These are phyloP conservation scores for Phialemoniopsis sp. DNA, from an alignment of 2,329 filamentous ascomycete genomes.

Conservation along the genomic window DNA sequence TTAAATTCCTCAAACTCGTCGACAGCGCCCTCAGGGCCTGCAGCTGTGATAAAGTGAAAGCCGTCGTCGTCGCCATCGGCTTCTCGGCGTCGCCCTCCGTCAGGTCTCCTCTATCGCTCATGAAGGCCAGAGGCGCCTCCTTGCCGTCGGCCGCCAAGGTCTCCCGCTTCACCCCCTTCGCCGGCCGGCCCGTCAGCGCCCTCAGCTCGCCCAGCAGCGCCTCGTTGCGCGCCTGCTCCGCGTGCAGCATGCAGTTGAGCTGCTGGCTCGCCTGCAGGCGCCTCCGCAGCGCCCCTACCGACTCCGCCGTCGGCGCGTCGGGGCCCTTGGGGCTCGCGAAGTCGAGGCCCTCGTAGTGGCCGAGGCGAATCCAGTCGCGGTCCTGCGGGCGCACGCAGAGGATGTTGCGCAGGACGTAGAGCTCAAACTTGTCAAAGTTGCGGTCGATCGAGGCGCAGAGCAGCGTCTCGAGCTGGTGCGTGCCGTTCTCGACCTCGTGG, in stretches of 20 bases:
- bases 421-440: constrained; percentile 82
- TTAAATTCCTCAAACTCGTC: constrained; percentile 55
- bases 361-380: constrained; percentile 73
- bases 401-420: constrained; percentile 87
- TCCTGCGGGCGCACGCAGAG: constrained; percentile 66
- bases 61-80: constrained; percentile 65
- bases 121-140: constrained; percentile 47
- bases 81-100: constrained; percentile 44
- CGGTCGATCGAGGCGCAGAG: constrained; percentile 78
- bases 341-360: constrained; percentile 74
- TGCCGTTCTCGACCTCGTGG: constrained; percentile 81
- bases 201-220: constrained; percentile 63
- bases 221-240: constrained; percentile 70
- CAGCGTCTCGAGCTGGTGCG: constrained; percentile 79
- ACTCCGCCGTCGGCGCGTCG: constrained; percentile 55
- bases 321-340: constrained; percentile 25
- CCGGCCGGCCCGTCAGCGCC: constrained; percentile 24
- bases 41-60: constrained; percentile 79
- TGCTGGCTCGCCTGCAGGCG: constrained; percentile 76
- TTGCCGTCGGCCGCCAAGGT: constrained; percentile 6
- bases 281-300: constrained; percentile 66
- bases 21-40: constrained; percentile 70
- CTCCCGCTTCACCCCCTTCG: neutral
- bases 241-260: constrained; percentile 64
- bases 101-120: constrained; percentile 49